These are phyloP conservation scores for Beta corolliflora DNA, from an alignment of 179 eudicot genomes.

Conservation along the genomic window DNA sequence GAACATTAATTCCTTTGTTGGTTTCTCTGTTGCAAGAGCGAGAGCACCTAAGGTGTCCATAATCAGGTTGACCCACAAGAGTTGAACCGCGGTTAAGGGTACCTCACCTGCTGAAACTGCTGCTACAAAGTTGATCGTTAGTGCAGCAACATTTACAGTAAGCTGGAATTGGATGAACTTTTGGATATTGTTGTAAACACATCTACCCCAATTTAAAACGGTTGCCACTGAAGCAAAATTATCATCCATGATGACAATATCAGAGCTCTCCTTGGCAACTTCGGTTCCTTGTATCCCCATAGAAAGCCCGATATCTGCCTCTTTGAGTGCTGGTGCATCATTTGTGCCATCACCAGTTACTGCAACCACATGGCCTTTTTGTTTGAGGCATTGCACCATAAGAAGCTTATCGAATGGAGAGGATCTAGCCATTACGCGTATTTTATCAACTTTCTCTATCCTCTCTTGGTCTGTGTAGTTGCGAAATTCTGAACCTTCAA, in stretches of 20 bases:
- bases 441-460: constrained; percentile 44
- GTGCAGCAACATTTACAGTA: constrained; percentile 67
- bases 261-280: constrained; percentile 66
- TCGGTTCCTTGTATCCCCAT: constrained; percentile 81
- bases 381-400: constrained; percentile 5
- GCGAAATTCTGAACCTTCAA: constrained; percentile 51
- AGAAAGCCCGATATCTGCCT: constrained; percentile 76
- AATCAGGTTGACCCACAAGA: constrained; percentile 55
- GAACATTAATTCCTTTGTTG: constrained; percentile 45
- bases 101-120: constrained; percentile 70
- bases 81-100: constrained; percentile 56
- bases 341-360: constrained; percentile 78
- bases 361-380: constrained; percentile 47
- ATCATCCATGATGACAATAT: constrained; percentile 58
- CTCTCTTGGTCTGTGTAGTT: constrained; percentile 47
- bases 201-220: constrained; percentile 63
- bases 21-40: constrained; percentile 54
- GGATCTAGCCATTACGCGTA: constrained; percentile 57
- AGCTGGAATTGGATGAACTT: constrained; percentile 75
- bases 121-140: constrained; percentile 60
- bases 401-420: constrained; percentile 54
- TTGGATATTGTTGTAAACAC: constrained; percentile 68
- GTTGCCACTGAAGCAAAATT: constrained; percentile 51
- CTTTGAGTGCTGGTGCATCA: constrained; percentile 77
- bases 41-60: constrained; percentile 61